Conservation (phyloP, 768 basidiomycete genomes). For the Russula virescens region DNA sequence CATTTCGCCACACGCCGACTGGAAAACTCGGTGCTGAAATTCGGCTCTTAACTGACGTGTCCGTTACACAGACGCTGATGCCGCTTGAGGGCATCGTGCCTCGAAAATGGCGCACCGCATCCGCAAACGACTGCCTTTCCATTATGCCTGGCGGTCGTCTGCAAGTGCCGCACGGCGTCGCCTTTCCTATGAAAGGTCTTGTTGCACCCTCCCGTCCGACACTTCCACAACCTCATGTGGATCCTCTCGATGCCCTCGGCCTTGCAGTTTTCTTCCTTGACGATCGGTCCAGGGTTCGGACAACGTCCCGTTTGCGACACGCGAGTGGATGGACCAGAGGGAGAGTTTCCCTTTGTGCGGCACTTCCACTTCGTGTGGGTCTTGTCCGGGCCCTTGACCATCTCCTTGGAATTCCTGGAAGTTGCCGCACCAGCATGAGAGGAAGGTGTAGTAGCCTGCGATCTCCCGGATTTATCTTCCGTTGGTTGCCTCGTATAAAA, state of each 20-base stretch:
- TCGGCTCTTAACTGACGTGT: background rate
- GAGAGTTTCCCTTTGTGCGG: background rate
- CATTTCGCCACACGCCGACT: background rate
- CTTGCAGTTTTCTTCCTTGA: background rate
- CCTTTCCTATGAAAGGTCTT: slow-evolving; percentile 16
- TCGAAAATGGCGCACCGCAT: slow-evolving; percentile 20
- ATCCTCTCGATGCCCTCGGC: slow-evolving; percentile 14
- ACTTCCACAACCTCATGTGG: slow-evolving; percentile 19
- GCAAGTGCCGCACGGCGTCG: slow-evolving; percentile 18
- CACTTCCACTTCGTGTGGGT: slow-evolving; percentile 19
- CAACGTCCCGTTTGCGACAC: slow-evolving; percentile 3
- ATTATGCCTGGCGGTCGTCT: slow-evolving; percentile 19
- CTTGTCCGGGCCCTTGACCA: slow-evolving; percentile 12
- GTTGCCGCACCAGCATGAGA: background rate
- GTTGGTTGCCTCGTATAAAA: background rate
- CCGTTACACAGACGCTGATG: slow-evolving; percentile 17
- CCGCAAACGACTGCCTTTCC: slow-evolving; percentile 16
- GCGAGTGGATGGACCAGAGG: slow-evolving; percentile 8
- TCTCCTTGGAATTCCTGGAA: slow-evolving; percentile 1
- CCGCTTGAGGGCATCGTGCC: slow-evolving; percentile 18
- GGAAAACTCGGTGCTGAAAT: background rate
- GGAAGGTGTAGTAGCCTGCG: background rate
- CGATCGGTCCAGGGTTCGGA: background rate
- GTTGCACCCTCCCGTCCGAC: slow-evolving; percentile 16
- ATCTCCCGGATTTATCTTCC: background rate